A percentile compares a stretch with the other conserved stretches of the same genome.
Conservation (phyloP, 345 rosid species). For the Brassica juncea region DNA sequence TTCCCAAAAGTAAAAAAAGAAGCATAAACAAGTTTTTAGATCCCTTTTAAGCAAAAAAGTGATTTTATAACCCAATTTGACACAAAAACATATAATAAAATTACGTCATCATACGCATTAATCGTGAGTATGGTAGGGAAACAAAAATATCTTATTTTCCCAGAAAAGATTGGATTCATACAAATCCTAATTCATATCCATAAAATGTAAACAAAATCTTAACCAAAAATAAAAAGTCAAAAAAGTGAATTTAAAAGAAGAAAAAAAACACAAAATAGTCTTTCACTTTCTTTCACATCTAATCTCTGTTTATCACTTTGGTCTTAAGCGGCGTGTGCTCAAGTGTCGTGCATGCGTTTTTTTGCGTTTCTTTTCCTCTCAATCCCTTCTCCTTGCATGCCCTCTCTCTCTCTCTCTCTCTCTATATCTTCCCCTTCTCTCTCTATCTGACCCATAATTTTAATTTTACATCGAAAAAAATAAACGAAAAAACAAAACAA, state of each 20-base stretch:
- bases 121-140: neutral
- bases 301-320: neutral
- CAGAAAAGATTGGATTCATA: neutral
- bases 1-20: neutral
- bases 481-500: neutral
- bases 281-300: neutral
- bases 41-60: neutral
- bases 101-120: neutral
- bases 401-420: conserved; percentile 39
- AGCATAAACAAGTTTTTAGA: too few relatives aligned
- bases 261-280: neutral
- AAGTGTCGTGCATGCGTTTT: conserved; percentile 86
- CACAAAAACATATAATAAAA: neutral
- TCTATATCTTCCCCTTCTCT: conserved; percentile 5
- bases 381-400: conserved; percentile 50
- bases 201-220: neutral
- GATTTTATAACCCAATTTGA: neutral
- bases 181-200: conserved; percentile 19
- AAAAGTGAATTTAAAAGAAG: neutral
- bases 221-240: neutral
- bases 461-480: conserved; percentile 27
- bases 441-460: conserved; percentile 37
- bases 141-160: neutral
- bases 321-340: conserved; percentile 58
- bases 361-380: conserved; percentile 53